phyloP scores from a whole-genome alignment of 306 rosid genomes.

The Myrica gale region DNA sequence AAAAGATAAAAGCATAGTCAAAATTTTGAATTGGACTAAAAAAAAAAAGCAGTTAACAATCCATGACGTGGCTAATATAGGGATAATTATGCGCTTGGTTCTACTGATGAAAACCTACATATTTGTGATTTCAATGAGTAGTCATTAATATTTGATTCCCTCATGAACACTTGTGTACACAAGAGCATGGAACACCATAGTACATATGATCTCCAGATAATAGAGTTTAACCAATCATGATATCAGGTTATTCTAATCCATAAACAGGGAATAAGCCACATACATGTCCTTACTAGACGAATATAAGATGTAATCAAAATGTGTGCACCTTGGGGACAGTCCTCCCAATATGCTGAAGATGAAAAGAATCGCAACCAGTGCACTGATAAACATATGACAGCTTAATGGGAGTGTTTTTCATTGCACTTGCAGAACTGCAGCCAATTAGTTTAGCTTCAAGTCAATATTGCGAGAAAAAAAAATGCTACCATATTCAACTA shows the following conservation, averaged over 20 bases:
- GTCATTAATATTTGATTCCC: not conserved
- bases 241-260: not conserved
- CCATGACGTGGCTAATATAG: not conserved
- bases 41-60: not conserved
- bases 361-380: constrained; percentile 95
- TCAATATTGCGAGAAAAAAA: constrained; percentile 16
- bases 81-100: not conserved
- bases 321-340: constrained; percentile 70
- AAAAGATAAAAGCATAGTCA: not conserved
- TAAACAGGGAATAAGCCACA: not conserved
- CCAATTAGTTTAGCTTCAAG: constrained; percentile 34
- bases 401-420: constrained; percentile 93
- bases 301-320: constrained; percentile 23
- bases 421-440: constrained; percentile 92
- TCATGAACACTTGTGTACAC: not conserved
- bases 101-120: not conserved
- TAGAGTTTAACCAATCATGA: not conserved
- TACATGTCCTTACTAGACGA: constrained; percentile 2
- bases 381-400: constrained; percentile 97
- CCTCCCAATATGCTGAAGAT: constrained; percentile 88
- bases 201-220: not conserved
- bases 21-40: not conserved
- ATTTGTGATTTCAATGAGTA: not conserved
- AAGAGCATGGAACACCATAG: not conserved
- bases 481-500: constrained; percentile 15